Base-by-base conservation (phyloP, 805 yeast species). In the Saccharomycopsis vini region DNA sequence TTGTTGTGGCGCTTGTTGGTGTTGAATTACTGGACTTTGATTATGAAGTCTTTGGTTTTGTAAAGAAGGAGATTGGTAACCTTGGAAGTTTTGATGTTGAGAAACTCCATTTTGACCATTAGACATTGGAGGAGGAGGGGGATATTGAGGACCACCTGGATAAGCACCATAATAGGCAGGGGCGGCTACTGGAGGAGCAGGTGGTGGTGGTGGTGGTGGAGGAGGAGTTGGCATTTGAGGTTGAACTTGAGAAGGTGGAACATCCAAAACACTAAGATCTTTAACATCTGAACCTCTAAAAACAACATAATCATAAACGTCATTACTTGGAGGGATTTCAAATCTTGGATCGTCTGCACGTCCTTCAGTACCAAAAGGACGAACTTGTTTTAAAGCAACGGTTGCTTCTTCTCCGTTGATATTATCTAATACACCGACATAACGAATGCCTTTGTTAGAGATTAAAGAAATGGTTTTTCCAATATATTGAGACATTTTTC, bases 221-320 rank as follows among this genome's bases (percentile, higher is more conserved):
- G 54, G 49, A 30, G 54, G 57, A 18, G 61, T 58, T 39, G 62
- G 61, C 30, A 59, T 53, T 19, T 71, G 73, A 1, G 86, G 81
- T 51, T 71, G 69, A 24, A 81, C 83, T 47, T 75, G 75, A 34
- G 77, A 80, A 46, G 79, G 64, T 3, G 79, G 77, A 30, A 69
- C 70, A 50, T 88, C 97, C 56, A 90, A 70, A 44, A 92, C 92
- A 52, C 78, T 77, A 61, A 92, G 71, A 56, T 84, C 95, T 63
- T 85, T 83, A 19, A 92, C 97, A 55, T 90, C 97, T 21, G 84
- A 76, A 31, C 98, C 98, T 54, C 89, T 77, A 61, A 92, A 83
- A 44, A 82, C 84, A 41, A 92, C 86, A 45, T 73, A 75, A 22
- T 84, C 89, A 62, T 77, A 85, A 13, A 81, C 71, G 35, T 69